Conservation (phyloP, 2,329 filamentous ascomycete genomes). For the Trichoderma sp. region DNA sequence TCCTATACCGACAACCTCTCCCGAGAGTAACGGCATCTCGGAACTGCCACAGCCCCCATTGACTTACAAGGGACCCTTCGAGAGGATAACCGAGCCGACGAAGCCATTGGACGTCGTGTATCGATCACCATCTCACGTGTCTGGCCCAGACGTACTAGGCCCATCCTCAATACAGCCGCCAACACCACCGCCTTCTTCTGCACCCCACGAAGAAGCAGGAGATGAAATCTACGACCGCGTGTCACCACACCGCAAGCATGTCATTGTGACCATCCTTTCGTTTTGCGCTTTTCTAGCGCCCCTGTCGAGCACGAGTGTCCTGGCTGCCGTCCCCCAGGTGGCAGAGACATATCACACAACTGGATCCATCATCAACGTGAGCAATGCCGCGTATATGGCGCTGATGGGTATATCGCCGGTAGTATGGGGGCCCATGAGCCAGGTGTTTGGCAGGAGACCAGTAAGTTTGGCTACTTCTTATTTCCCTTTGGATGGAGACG, state of each 20-base stretch:
- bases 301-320: constrained; percentile 70
- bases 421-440: constrained; percentile 72
- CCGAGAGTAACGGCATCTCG: neutral
- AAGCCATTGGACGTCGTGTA: neutral
- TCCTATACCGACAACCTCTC: neutral
- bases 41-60: neutral
- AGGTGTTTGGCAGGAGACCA: constrained; percentile 60
- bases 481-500: neutral
- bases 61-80: neutral
- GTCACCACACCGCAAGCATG: constrained; percentile 59
- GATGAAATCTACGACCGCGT: constrained; percentile 67
- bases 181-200: constrained; percentile 4
- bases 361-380: constrained; percentile 69
- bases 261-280: constrained; percentile 69
- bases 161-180: constrained; percentile 6
- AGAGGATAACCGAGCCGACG: neutral
- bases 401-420: constrained; percentile 72
- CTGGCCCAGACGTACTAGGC: constrained; percentile 34
- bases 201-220: constrained; percentile 32
- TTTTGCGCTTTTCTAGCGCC: constrained; percentile 77
- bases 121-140: constrained; percentile 34
- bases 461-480: constrained; percentile 42
- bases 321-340: constrained; percentile 74
- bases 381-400: constrained; percentile 73
- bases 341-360: constrained; percentile 65